A percentile compares a stretch with the other conserved stretches of the same genome.
phyloP scores from a whole-genome alignment of 129 eudicot species.

The Flaveria bidentis region DNA sequence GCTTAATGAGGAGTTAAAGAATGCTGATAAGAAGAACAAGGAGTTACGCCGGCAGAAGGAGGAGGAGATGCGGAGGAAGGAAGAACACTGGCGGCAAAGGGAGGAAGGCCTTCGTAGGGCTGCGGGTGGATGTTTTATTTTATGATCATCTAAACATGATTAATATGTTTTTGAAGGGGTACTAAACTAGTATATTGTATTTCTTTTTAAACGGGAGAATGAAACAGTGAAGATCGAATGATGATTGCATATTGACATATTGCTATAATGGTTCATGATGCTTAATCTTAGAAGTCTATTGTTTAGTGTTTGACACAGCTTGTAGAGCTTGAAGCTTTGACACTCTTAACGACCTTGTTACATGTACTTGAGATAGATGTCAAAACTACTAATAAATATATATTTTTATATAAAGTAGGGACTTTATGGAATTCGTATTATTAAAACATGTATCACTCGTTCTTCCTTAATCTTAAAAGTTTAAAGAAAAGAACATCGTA shows the following conservation, averaged over 20 bases:
- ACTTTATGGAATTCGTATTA: too few relatives aligned
- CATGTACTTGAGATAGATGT: too few relatives aligned
- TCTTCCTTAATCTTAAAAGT: too few relatives aligned
- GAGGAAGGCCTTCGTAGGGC: background rate
- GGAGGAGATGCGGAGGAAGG: background rate
- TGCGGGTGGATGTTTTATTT: background rate
- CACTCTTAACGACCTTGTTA: too few relatives aligned
- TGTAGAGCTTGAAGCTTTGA: too few relatives aligned
- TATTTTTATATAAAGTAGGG: too few relatives aligned
- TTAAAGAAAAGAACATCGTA: too few relatives aligned
- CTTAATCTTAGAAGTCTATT: too few relatives aligned
- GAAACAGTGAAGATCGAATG: background rate
- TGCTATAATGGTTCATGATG: too few relatives aligned
- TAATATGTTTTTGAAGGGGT: background rate
- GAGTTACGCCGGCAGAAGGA: background rate
- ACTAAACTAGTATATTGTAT: background rate
- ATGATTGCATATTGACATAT: background rate
- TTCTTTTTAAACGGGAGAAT: background rate
- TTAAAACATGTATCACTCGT: too few relatives aligned
- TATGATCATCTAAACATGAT: background rate
- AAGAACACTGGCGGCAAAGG: background rate
- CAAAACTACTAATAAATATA: too few relatives aligned
- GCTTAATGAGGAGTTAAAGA: constrained; percentile 39
- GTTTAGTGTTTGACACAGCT: too few relatives aligned
- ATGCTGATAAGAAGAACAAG: constrained; percentile 20